These are phyloP conservation scores for Plenodomus lindquistii DNA, from an alignment of 2,329 filamentous ascomycete genomes.

Conservation along the genomic window DNA sequence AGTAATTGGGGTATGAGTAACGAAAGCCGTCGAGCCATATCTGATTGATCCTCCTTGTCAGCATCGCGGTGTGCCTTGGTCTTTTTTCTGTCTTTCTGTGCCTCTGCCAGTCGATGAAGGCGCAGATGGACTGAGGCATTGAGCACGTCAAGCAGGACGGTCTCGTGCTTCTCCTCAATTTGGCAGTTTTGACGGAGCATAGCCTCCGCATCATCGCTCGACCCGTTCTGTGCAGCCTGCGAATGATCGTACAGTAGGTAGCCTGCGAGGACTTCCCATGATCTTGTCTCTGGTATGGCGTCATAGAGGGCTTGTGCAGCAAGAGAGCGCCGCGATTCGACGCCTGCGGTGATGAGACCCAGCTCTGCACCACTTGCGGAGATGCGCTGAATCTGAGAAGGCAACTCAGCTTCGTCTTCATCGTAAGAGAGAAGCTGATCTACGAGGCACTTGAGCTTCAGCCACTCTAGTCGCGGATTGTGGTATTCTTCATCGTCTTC, in stretches of 20 bases:
- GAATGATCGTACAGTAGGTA: conserved; percentile 95
- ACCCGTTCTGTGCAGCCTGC: conserved; percentile 53
- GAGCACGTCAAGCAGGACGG: conserved; percentile 83
- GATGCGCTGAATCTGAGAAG: conserved; percentile 52
- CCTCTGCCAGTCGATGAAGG: conserved; percentile 68
- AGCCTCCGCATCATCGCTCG: conserved; percentile 63
- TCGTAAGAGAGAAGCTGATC: conserved; percentile 85
- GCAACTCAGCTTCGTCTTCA: conserved; percentile 63
- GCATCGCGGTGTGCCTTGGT: conserved; percentile 60
- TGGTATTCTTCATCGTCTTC: conserved; percentile 75
- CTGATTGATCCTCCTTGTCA: conserved; percentile 74
- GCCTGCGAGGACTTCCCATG: conserved; percentile 87
- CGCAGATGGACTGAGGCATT: conserved; percentile 78
- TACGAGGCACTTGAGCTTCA: conserved; percentile 87
- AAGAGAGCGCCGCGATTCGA: conserved; percentile 81
- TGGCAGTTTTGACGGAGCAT: conserved; percentile 73
- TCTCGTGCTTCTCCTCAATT: conserved; percentile 76
- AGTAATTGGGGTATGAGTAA: conserved; percentile 80
- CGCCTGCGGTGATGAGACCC: conserved; percentile 61
- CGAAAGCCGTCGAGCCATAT: conserved; percentile 76
- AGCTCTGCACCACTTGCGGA: conserved; percentile 46
- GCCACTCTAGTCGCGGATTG: conserved; percentile 79
- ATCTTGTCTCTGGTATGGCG: conserved; percentile 75
- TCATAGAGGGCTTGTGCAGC: conserved; percentile 86
- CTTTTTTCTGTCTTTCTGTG: conserved; percentile 60